Evolutionary conservation across 768 basidiomycete genomes (phyloP).

Genomic region (Lepiota venenata): DNA sequence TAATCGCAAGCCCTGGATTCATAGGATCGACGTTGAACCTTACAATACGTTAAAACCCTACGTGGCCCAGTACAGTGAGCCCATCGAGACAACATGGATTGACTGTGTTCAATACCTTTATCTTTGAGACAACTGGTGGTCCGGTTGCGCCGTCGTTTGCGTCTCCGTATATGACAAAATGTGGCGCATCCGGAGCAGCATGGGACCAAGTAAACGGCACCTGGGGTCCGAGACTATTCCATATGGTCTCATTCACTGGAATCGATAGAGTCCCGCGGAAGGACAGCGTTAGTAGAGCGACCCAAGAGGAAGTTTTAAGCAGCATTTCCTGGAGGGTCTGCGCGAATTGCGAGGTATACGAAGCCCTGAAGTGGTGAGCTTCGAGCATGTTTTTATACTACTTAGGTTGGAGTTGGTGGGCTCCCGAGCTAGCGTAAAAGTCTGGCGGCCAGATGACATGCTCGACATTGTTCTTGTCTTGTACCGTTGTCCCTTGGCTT

Average conservation of each 20-base stretch:
- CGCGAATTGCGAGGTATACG: not conserved
- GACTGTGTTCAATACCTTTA: slow-evolving; percentile 29
- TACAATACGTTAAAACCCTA: slow-evolving; percentile 63
- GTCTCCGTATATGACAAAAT: slow-evolving; percentile 45
- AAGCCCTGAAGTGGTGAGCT: not conserved
- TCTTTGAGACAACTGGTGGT: slow-evolving; percentile 43
- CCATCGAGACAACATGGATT: too few species aligned
- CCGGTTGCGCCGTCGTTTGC: slow-evolving; percentile 41
- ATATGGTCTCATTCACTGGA: slow-evolving; percentile 1
- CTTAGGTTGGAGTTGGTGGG: not conserved
- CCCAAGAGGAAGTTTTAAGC: not conserved
- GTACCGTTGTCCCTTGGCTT: too few species aligned
- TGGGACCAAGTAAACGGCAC: slow-evolving; percentile 29
- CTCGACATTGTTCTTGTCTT: not conserved
- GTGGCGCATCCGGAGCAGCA: slow-evolving; percentile 45
- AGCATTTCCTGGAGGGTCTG: not conserved
- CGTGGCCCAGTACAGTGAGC: not conserved
- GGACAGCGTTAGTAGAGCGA: not conserved
- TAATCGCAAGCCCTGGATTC: not conserved
- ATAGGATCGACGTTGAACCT: slow-evolving; percentile 12
- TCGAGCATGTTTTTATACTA: not conserved
- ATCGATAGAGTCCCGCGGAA: not conserved
- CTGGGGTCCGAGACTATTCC: slow-evolving; percentile 23
- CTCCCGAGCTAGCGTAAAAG: not conserved
- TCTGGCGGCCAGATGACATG: not conserved